phyloP scores from a whole-genome alignment of 106 monocot genomes.

The Dioscorea dumetorum region DNA sequence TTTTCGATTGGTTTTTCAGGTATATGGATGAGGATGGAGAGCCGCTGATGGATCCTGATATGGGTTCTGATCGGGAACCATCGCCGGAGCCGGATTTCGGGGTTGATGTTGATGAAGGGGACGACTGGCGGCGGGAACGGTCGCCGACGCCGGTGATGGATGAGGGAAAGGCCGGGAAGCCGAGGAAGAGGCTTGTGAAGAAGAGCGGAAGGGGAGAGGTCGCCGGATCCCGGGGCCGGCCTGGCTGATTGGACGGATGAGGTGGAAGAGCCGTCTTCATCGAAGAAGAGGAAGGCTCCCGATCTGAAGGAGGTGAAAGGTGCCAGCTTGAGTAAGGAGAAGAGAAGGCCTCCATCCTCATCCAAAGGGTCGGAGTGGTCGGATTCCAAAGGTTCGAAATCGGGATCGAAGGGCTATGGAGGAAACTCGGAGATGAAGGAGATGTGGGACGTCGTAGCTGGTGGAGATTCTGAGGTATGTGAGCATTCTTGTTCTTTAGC shows the following conservation, averaged over 20 bases:
- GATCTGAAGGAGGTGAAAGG: conserved; percentile 15
- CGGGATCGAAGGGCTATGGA: conserved; percentile 26
- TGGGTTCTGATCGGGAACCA: conserved; percentile 35
- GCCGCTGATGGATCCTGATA: conserved; percentile 80
- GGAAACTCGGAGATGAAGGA: conserved; percentile 56
- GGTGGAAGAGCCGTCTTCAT: conserved; percentile 19
- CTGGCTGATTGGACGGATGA: conserved; percentile 65
- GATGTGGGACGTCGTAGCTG: conserved; percentile 84
- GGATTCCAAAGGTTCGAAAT: conserved; percentile 10
- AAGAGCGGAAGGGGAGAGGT: conserved; percentile 40
- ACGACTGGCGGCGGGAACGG: conserved; percentile 57
- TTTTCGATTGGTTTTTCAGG: conserved; percentile 18
- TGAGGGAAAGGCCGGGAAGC: conserved; percentile 47
- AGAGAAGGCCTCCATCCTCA: conserved; percentile 14
- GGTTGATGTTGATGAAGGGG: conserved; percentile 44
- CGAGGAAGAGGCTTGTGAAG: conserved; percentile 76
- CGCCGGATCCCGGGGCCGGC: conserved; percentile 25
- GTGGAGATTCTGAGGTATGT: conserved; percentile 82
- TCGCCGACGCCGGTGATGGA: conserved; percentile 46
- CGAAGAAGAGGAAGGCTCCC: conserved; percentile 37
- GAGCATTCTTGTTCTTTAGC: background rate
- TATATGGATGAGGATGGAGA: conserved; percentile 86
- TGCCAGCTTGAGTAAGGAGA: conserved; percentile 29
- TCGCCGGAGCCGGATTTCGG: conserved; percentile 21
- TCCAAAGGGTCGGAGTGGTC: background rate